Evolutionary conservation across 2,329 filamentous ascomycete genomes (phyloP).

Genomic region (Dactylonectria macrodidyma): DNA sequence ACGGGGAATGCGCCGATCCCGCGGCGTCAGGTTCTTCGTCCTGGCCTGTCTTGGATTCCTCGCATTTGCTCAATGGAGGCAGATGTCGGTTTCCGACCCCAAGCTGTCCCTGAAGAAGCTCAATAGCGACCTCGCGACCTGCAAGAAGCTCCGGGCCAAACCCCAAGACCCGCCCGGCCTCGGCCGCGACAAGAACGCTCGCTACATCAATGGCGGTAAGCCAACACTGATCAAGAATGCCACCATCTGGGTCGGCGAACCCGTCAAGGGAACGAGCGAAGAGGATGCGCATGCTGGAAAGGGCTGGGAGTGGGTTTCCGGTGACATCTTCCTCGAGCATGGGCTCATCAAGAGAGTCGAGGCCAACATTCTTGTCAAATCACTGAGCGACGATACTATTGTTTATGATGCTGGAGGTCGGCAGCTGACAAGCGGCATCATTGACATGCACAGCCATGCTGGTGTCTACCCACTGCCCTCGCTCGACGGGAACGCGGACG

Average conservation of each 20-base stretch:
- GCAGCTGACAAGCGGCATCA: constrained; percentile 75
- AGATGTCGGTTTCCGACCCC: constrained; percentile 52
- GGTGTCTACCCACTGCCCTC: constrained; percentile 72
- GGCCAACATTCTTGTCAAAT: constrained; percentile 56
- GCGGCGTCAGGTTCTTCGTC: constrained; percentile 59
- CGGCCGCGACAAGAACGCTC: constrained; percentile 72
- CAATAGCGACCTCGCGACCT: constrained; percentile 67
- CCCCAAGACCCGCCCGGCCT: constrained; percentile 69
- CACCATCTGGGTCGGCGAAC: constrained; percentile 77
- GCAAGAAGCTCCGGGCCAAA: constrained; percentile 67
- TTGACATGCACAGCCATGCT: constrained; percentile 81
- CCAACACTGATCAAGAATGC: constrained; percentile 77
- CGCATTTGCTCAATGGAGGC: constrained; percentile 65
- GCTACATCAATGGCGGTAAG: constrained; percentile 71
- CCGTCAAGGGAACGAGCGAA: constrained; percentile 62
- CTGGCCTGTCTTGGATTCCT: constrained; percentile 66
- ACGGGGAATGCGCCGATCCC: constrained; percentile 58
- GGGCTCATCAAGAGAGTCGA: constrained; percentile 73
- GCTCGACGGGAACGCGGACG: constrained; percentile 69
- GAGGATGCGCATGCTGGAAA: constrained; percentile 71
- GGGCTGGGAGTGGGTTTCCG: constrained; percentile 71
- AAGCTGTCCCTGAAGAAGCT: constrained; percentile 68
- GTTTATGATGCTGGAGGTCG: constrained; percentile 73
- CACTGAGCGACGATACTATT: constrained; percentile 63
- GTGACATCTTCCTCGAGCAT: constrained; percentile 73